A percentile compares a stretch with the other conserved stretches of the same genome.
Conservation (phyloP, 2,329 filamentous ascomycete genomes). For the Curvularia spicifera region DNA sequence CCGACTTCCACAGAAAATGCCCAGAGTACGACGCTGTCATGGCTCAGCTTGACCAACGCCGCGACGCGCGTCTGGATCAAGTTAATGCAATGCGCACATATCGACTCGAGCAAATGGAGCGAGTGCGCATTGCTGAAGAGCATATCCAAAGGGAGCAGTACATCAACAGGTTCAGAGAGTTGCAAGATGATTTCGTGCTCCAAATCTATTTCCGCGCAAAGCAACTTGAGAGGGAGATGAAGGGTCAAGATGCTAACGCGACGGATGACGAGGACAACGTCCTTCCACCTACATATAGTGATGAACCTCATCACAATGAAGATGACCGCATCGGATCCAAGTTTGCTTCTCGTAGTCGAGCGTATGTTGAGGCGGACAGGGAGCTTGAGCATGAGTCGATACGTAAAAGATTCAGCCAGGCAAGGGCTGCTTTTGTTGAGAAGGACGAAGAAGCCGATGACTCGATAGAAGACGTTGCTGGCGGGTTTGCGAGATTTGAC, state of each 20-base stretch:
- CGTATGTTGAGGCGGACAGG: constrained; percentile 49
- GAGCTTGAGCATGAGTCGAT: constrained; percentile 42
- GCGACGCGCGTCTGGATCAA: constrained; percentile 49
- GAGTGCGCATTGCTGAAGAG: constrained; percentile 43
- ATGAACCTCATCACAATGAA: constrained; percentile 30
- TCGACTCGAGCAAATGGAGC: constrained; percentile 48
- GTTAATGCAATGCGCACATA: constrained; percentile 48
- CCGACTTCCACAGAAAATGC: constrained; percentile 60
- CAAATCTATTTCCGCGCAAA: constrained; percentile 50
- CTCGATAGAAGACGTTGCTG: constrained; percentile 34
- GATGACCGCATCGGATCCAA: constrained; percentile 43
- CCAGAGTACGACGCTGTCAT: constrained; percentile 62
- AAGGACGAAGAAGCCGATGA: constrained; percentile 45
- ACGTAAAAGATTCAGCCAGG: constrained; percentile 32
- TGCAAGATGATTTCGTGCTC: constrained; percentile 43
- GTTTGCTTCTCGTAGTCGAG: constrained; percentile 51
- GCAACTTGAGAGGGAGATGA: constrained; percentile 47
- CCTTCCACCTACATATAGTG: constrained; percentile 41
- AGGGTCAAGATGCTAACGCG: constrained; percentile 44
- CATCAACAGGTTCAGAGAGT: constrained; percentile 42
- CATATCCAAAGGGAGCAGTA: constrained; percentile 47
- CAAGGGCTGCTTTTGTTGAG: constrained; percentile 33
- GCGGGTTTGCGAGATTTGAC: constrained; percentile 52
- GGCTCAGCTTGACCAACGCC: constrained; percentile 58
- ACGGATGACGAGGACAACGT: constrained; percentile 53